Evolutionary conservation across 1,284 basidiomycete species (phyloP).

Genomic region (Leccinum fallax): DNA sequence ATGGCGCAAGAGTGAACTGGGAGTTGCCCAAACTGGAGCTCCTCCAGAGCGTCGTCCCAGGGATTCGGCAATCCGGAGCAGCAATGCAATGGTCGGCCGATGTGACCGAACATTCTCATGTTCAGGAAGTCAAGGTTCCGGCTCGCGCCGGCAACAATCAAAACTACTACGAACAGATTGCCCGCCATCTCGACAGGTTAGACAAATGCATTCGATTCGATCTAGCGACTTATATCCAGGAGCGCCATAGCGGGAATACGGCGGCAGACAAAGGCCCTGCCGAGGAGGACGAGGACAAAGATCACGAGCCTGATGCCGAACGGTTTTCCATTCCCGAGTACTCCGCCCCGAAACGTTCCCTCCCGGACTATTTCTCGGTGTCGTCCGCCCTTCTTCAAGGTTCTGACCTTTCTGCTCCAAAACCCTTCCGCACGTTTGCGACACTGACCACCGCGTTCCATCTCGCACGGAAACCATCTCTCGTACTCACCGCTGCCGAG

Average conservation of each 20-base stretch:
- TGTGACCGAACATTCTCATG: conserved; percentile 5
- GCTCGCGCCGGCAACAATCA: conserved; percentile 7
- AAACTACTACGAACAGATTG: neutral
- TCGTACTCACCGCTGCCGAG: neutral
- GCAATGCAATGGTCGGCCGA: conserved; percentile 10
- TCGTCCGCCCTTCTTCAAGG: neutral
- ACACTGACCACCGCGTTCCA: conserved; percentile 10
- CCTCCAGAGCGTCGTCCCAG: neutral
- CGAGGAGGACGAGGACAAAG: neutral
- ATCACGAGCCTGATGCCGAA: conserved; percentile 4
- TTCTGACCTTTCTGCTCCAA: neutral
- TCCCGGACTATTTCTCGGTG: conserved; percentile 8
- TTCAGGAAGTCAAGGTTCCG: conserved; percentile 6
- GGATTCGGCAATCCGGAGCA: neutral
- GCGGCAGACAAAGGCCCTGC: neutral
- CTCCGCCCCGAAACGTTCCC: neutral
- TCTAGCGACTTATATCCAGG: neutral
- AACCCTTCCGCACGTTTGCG: conserved; percentile 3
- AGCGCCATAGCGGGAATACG: neutral
- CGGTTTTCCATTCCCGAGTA: neutral
- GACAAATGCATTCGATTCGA: conserved; percentile 10
- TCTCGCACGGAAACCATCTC: conserved; percentile 3
- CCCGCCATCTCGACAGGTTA: neutral
- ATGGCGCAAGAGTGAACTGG: neutral
- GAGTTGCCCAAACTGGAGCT: neutral